Percentiles rank a stretch among this genome's conserved stretches.
Conservation (phyloP, 176 grass and related monocot genomes). For the Carex parvula region DNA sequence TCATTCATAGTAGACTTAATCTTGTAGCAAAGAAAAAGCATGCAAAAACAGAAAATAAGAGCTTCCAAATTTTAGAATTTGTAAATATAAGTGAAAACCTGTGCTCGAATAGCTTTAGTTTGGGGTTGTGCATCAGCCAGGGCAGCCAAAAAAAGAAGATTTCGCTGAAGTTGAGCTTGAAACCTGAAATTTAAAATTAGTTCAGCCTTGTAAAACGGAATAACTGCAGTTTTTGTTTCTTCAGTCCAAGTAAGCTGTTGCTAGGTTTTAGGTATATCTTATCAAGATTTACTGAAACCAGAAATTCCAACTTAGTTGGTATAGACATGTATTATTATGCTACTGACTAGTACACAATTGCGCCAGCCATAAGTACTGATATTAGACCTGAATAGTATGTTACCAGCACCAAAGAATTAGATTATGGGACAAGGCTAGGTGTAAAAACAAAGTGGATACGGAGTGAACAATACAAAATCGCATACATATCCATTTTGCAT, state of each 20-base stretch:
- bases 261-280: not conserved
- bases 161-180: conserved; percentile 44
- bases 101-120: conserved; percentile 34
- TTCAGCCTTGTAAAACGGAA: not conserved
- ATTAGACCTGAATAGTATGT: not conserved
- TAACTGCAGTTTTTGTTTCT: not conserved
- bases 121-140: conserved; percentile 44
- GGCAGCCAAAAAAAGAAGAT: conserved; percentile 41
- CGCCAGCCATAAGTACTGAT: not conserved
- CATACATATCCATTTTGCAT: not conserved
- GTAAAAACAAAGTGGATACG: not conserved
- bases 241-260: not conserved
- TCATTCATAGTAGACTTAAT: not conserved
- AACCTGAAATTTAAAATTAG: conserved; percentile 29
- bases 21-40: not conserved
- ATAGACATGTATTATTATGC: not conserved
- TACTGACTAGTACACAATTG: not conserved
- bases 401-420: not conserved
- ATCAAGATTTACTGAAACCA: not conserved
- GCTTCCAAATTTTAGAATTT: not conserved
- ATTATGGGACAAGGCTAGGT: not conserved
- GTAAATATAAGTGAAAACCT: conserved; percentile 17
- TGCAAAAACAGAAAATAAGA: not conserved
- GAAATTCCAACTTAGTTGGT: conserved; percentile 1
- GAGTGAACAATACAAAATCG: not conserved